These are phyloP conservation scores for Hylodesmum podocarpum DNA, from an alignment of 306 rosid genomes.

Conservation along the genomic window DNA sequence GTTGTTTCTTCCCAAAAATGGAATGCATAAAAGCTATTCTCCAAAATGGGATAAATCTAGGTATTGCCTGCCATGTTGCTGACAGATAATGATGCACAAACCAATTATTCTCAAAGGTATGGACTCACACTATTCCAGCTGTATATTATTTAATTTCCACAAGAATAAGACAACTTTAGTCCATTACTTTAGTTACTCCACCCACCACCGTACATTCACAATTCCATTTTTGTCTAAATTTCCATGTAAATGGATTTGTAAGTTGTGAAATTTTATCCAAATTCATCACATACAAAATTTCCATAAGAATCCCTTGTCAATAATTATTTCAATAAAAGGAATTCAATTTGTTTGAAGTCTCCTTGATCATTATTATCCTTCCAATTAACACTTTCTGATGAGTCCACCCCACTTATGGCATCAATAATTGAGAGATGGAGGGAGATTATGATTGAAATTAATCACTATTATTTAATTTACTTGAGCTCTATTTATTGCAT, in stretches of 20 bases:
- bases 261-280: no score
- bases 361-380: background rate
- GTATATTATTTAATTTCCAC: background rate
- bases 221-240: no score
- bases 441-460: background rate
- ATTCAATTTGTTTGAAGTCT: background rate
- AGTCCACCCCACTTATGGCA: background rate
- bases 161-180: background rate
- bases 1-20: conserved; percentile 30
- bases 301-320: no score
- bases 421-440: background rate
- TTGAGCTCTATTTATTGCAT: no score
- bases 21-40: conserved; percentile 20
- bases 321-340: no score
- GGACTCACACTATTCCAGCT: background rate
- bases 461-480: no score
- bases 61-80: conserved; percentile 15
- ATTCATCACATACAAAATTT: no score
- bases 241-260: no score
- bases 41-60: conserved; percentile 45
- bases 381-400: background rate
- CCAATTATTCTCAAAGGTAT: background rate
- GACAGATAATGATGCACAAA: conserved; percentile 2
- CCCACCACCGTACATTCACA: no score
- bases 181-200: background rate